A percentile compares a stretch with the other conserved stretches of the same genome.
These are phyloP conservation scores for Rehmannia glutinosa DNA, from an alignment of 257 asterid species.

Conservation along the genomic window DNA sequence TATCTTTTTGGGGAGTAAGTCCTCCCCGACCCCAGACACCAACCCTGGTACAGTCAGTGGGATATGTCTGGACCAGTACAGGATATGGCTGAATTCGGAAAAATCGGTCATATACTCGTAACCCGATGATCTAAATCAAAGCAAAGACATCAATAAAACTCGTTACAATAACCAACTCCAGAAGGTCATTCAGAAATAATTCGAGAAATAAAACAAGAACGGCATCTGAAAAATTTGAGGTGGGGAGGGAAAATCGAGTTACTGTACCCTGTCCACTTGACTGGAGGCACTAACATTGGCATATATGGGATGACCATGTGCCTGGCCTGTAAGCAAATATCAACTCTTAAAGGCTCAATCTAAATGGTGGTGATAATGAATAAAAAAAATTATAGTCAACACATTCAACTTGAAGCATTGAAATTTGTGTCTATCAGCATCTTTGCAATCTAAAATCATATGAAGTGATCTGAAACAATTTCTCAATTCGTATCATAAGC, in stretches of 20 bases:
- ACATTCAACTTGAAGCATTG: neutral
- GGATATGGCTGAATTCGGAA: too few relatives aligned
- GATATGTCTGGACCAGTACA: too few relatives aligned
- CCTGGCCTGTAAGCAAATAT: conserved; percentile 60
- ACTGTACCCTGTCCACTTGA: conserved; percentile 86
- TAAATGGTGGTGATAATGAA: neutral
- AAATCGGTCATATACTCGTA: too few relatives aligned
- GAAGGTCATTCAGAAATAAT: conserved; percentile 4
- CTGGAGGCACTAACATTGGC: conserved; percentile 97
- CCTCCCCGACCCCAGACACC: too few relatives aligned
- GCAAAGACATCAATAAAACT: too few relatives aligned
- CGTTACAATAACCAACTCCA: too few relatives aligned
- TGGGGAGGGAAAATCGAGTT: conserved; percentile 1
- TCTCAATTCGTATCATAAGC: conserved; percentile 9
- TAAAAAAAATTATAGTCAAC: neutral
- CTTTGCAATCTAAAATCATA: conserved; percentile 2
- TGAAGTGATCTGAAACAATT: conserved; percentile 9
- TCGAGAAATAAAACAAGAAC: neutral
- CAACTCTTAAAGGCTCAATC: conserved; percentile 12
- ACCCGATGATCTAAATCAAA: too few relatives aligned
- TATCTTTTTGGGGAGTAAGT: too few relatives aligned
- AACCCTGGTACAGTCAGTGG: too few relatives aligned
- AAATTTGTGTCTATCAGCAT: neutral
- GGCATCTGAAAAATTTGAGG: conserved; percentile 3
- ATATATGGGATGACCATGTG: conserved; percentile 97